These are phyloP conservation scores for Wallacemonas collosoma DNA, from an alignment of 208 protist species.

Conservation along the genomic window DNA sequence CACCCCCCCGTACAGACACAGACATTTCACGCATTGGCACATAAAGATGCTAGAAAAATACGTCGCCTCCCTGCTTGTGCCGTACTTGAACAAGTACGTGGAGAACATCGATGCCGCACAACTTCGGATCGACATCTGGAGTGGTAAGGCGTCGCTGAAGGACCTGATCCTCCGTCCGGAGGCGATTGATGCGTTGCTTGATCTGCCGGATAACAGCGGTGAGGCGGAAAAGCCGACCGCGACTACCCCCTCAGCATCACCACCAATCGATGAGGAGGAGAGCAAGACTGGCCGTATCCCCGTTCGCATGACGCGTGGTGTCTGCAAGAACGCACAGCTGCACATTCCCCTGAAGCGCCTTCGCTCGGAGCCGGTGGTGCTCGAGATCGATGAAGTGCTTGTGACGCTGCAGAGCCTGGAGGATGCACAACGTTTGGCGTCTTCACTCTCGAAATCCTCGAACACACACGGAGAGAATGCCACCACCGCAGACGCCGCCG, in stretches of 20 bases:
- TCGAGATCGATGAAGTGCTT: slow-evolving; percentile 81
- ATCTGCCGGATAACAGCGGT: slow-evolving; percentile 16
- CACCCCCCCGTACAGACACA: too few relatives aligned
- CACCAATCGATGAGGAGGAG: slow-evolving; percentile 5
- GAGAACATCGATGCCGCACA: slow-evolving; percentile 86
- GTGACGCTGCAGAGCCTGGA: slow-evolving; percentile 45
- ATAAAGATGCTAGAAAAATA: slow-evolving; percentile 84
- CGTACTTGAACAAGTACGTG: slow-evolving; percentile 80
- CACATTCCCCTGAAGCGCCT: slow-evolving; percentile 78
- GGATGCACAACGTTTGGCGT: slow-evolving; percentile 21
- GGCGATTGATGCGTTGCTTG: slow-evolving; percentile 64
- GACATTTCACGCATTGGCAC: too few relatives aligned
- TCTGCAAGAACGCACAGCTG: slow-evolving; percentile 82
- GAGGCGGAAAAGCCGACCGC: slow-evolving; percentile 4
- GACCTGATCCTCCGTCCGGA: slow-evolving; percentile 74
- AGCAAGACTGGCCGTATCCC: slow-evolving; percentile 17
- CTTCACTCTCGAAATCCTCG: slow-evolving; percentile 10
- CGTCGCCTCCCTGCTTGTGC: slow-evolving; percentile 78
- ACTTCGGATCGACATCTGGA: slow-evolving; percentile 82
- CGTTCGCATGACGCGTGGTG: slow-evolving; percentile 58
- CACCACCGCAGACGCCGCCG: not conserved
- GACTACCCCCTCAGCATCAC: slow-evolving; percentile 8
- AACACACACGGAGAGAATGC: not conserved
- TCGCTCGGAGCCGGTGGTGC: slow-evolving; percentile 77
- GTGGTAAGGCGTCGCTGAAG: slow-evolving; percentile 74